A percentile compares a stretch with the other conserved stretches of the same genome.
phyloP scores from a whole-genome alignment of 2,329 filamentous ascomycete genomes.

The Ceratocystis albifundus region DNA sequence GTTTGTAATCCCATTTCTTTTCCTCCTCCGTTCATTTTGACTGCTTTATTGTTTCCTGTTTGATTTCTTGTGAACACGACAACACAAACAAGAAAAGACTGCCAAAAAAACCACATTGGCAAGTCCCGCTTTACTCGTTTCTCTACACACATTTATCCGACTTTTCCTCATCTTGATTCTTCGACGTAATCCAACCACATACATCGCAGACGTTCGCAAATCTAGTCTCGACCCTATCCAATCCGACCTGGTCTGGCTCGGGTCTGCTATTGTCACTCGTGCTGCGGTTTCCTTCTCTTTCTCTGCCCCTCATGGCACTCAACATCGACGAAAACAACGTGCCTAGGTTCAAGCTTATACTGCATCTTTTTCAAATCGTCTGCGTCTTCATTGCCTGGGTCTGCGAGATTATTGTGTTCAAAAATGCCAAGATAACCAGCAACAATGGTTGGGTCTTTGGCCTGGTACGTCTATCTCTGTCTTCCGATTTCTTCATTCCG shows the following conservation, averaged over 20 bases:
- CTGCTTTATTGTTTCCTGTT: background rate
- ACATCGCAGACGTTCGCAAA: too few relatives aligned
- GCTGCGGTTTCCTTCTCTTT: background rate
- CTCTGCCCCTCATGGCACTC: conserved; percentile 3
- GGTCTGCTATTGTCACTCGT: background rate
- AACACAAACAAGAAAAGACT: too few relatives aligned
- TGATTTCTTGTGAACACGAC: background rate
- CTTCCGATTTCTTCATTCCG: background rate
- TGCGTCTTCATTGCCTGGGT: conserved; percentile 46
- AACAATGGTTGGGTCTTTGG: conserved; percentile 53
- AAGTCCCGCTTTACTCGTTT: too few relatives aligned
- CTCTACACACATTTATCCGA: too few relatives aligned
- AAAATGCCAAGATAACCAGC: conserved; percentile 41
- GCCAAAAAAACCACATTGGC: too few relatives aligned
- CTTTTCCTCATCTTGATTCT: too few relatives aligned
- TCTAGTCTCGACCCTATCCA: background rate
- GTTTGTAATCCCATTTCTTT: conserved; percentile 9
- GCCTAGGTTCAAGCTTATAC: conserved; percentile 44
- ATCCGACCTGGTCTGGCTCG: background rate
- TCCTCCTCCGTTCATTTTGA: background rate
- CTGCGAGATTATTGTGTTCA: conserved; percentile 50
- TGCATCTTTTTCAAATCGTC: conserved; percentile 46
- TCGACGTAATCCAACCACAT: too few relatives aligned
- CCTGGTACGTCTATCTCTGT: conserved; percentile 38
- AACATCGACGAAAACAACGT: conserved; percentile 27